Base-by-base conservation (phyloP, 2,329 filamentous ascomycete species). In the Verticillium longisporum region DNA sequence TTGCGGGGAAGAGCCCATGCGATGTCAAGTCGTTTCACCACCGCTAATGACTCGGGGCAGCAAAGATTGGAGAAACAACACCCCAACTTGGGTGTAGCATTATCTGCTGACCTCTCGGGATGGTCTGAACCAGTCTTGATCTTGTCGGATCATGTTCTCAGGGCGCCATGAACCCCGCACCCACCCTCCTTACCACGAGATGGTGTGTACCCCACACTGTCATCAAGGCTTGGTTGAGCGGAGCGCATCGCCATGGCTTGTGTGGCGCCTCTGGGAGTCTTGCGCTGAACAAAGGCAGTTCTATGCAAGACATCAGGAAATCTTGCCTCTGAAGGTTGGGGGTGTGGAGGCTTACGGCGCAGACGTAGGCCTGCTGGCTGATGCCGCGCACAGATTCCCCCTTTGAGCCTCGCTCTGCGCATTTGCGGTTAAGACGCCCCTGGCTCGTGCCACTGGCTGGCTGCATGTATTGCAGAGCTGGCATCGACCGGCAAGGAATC, bases 301-400 rank as follows among this genome's bases (percentile, higher is more conserved):
- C 45, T 26, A 58, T 58, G 56, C 56, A 41, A 58, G 56, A 50
- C 56, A 58, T 58, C 56, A 33, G 26, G 38, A 36, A 58, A 31
- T 31, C 56, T n/a, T 58, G 56, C 45, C 33, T 31, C 31, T 36
- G 45, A n/a, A 34, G 15, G 37, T 32, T 37, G 37, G 26, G 18
- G 21, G 21, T 15, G 37, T 11, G 37, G 37, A 58, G 37, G 38
- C 36, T 18, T 15, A 31, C 56, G 56, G 26, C 26, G 36, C 56
- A 53, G 56, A 14, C 13, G 36, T 36, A 53, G 45, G n/a, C 21
- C n/a, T 53, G 45, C n/a, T 53, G 45, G 18, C 18, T 5, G 7
- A 26, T 53, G 45, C 45, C 45, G 18, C 45, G 45, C 45, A 11
- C 7, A 53, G 45, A 53, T 53, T 53, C 45, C 45, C 45, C 45